phyloP scores from a whole-genome alignment of 176 grass and related monocot genomes.

The Carex littledalei region DNA sequence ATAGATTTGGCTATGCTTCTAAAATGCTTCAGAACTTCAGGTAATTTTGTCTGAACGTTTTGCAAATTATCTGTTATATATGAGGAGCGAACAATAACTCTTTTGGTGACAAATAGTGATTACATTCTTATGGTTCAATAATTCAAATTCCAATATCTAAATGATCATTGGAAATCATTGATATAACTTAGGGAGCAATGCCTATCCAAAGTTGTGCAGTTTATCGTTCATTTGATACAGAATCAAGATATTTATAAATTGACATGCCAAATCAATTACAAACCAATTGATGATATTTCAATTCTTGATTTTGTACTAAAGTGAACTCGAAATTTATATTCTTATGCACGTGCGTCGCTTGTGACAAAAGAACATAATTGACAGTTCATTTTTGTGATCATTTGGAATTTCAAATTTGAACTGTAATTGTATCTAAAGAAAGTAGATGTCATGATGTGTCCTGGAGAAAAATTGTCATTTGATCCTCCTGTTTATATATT shows the following conservation, averaged over 20 bases:
- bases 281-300: background rate
- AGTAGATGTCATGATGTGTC: background rate
- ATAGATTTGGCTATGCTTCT: slow-evolving; percentile 91
- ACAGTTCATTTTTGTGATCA: background rate
- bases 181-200: background rate
- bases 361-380: background rate
- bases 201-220: background rate
- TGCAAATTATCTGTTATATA: background rate
- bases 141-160: background rate
- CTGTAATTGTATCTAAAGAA: background rate
- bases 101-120: background rate
- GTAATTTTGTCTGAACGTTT: slow-evolving; percentile 33
- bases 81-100: background rate
- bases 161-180: background rate
- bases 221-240: background rate
- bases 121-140: background rate
- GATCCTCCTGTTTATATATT: background rate
- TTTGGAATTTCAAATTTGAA: background rate
- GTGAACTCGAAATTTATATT: background rate
- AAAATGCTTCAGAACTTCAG: slow-evolving; percentile 85
- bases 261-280: background rate
- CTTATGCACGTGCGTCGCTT: background rate
- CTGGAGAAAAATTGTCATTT: background rate
- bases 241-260: background rate
- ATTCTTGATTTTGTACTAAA: background rate